Percentiles rank a stretch among this genome's conserved stretches.
Evolutionary conservation across 2,329 filamentous ascomycete genomes (phyloP).

Genomic region (Claviceps fusiformis): DNA sequence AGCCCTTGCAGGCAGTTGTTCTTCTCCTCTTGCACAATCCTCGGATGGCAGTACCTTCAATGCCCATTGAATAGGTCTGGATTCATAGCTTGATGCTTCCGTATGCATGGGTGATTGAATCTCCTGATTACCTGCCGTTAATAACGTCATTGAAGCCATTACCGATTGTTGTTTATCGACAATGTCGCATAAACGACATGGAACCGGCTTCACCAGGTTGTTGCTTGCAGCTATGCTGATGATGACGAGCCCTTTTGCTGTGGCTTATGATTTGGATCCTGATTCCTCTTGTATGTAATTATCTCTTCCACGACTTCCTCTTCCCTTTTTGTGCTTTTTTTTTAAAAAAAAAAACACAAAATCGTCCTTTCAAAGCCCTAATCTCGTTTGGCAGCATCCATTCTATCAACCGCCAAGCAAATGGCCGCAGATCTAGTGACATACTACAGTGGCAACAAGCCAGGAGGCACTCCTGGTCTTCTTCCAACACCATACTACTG

Average conservation of each 20-base stretch:
- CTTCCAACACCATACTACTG: conserved; percentile 42
- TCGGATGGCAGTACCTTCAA: neutral
- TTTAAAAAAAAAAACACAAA: neutral
- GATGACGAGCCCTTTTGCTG: conserved; percentile 11
- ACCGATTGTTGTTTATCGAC: neutral
- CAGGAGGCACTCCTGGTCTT: conserved; percentile 36
- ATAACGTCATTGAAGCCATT: neutral
- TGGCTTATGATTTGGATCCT: conserved; percentile 23
- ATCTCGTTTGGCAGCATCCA: conserved; percentile 26
- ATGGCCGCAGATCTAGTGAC: conserved; percentile 36
- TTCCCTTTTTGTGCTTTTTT: neutral
- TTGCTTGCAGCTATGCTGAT: neutral
- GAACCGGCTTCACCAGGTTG: neutral
- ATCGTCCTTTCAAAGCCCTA: neutral
- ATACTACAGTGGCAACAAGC: conserved; percentile 32
- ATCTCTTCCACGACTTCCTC: neutral
- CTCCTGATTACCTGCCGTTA: neutral
- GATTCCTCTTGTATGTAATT: conserved; percentile 20
- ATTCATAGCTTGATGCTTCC: neutral
- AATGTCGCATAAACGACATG: neutral
- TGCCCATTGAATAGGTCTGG: neutral
- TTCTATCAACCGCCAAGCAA: conserved; percentile 33
- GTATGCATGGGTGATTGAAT: neutral
- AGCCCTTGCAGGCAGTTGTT: neutral
- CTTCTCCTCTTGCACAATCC: neutral